phyloP scores from a whole-genome alignment of 441 rosid genomes.

The Erodium moschatum region DNA sequence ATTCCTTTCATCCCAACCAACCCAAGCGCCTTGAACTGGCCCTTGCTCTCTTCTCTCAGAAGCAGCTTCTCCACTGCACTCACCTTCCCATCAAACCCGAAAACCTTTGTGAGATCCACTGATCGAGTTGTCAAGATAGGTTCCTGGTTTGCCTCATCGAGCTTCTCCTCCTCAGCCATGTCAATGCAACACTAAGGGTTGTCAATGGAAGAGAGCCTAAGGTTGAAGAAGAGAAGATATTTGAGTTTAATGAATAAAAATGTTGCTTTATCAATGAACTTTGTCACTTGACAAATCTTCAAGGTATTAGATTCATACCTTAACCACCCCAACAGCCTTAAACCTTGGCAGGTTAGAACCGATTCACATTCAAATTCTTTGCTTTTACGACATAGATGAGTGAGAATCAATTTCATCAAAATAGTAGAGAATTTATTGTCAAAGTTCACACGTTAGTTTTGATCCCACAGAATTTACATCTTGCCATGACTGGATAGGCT shows the following conservation, averaged over 20 bases:
- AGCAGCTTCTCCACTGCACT: conserved; percentile 27
- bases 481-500: no score
- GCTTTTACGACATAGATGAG: background rate
- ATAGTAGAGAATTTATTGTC: no score
- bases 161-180: background rate
- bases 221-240: background rate
- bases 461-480: no score
- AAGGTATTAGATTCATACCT: background rate
- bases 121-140: background rate
- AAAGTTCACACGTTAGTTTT: no score
- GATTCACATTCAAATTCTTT: background rate
- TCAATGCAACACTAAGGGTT: background rate
- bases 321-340: no score
- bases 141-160: background rate
- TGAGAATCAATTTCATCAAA: background rate
- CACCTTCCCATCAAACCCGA: conserved; percentile 28
- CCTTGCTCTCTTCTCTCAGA: conserved; percentile 16
- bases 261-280: background rate
- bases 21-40: conserved; percentile 27
- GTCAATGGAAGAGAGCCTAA: no score
- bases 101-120: background rate
- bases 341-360: background rate
- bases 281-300: background rate
- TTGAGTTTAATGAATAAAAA: background rate
- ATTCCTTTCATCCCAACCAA: conserved; percentile 31